phyloP scores from a whole-genome alignment of 2,329 filamentous ascomycete genomes.

The Waltergamsia citrina region DNA sequence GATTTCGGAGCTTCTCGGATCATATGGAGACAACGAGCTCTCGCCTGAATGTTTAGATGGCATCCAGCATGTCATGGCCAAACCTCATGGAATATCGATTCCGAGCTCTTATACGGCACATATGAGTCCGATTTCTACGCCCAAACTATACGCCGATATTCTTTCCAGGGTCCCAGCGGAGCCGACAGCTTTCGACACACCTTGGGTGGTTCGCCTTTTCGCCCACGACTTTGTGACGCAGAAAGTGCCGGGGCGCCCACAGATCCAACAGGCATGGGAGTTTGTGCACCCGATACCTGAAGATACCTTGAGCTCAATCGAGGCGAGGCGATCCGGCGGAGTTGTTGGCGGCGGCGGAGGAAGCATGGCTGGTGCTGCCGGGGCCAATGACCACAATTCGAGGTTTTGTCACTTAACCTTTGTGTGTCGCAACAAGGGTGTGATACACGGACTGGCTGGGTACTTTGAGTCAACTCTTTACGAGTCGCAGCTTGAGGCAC shows the following conservation, averaged over 20 bases:
- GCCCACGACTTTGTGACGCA: conserved; percentile 79
- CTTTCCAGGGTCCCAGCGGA: conserved; percentile 51
- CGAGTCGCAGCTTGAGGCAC: conserved; percentile 32
- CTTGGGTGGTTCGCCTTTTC: conserved; percentile 90
- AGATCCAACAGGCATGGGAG: conserved; percentile 72
- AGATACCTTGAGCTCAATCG: conserved; percentile 42
- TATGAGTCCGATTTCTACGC: conserved; percentile 82
- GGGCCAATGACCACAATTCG: conserved; percentile 85
- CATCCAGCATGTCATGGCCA: conserved; percentile 78
- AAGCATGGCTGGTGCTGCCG: conserved; percentile 64
- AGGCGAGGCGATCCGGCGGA: conserved; percentile 52
- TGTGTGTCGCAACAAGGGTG: conserved; percentile 66
- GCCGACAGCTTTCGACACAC: conserved; percentile 71
- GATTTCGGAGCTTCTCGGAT: conserved; percentile 87
- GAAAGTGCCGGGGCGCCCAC: conserved; percentile 42
- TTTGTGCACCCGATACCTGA: conserved; percentile 67
- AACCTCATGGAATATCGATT: conserved; percentile 81
- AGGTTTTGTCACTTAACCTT: conserved; percentile 74
- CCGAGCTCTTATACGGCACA: conserved; percentile 90
- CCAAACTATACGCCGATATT: conserved; percentile 77
- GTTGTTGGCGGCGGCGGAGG: conserved; percentile 59
- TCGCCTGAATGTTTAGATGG: conserved; percentile 95
- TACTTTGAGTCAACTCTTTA: conserved; percentile 98
- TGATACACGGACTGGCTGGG: conserved; percentile 83
- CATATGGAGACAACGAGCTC: conserved; percentile 94